Base-by-base conservation (phyloP, 2,329 filamentous ascomycete species). In the Teratosphaeria zuluensis region DNA sequence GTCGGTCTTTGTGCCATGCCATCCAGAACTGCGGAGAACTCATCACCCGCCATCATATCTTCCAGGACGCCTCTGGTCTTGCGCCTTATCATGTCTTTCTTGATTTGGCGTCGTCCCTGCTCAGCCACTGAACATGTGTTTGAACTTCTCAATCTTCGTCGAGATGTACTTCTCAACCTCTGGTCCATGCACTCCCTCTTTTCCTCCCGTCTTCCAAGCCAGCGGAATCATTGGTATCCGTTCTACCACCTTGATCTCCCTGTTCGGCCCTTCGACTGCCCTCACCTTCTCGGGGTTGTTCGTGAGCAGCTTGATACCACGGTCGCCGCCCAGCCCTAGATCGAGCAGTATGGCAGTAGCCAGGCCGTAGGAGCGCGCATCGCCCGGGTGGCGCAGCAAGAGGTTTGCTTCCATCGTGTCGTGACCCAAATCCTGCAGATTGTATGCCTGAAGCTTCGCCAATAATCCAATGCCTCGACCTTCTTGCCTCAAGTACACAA, bases 201-300 rank as follows among this genome's bases (percentile, higher is more conserved):
- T 84, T 4, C 84, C 83, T 1, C 89, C 90, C 8, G 81, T 83
- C 70, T 89, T 89, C 94, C 94, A 99, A 9, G 90, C 92, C 61
- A 97, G 72, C 2, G 94, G 94, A 59, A 99, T 86, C 94, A 99
- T 99, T 1, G 92, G 87, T 12, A 99, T 92, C 53, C 94, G 78
- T 75, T 97, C 92, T 64, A 82, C 89, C 1, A 99, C 94, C 8
- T 88, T 81, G 12, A 99, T 81, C 75, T 99, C 92, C 11, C 91
- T 79, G 64, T 89, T 89, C 0, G 92, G 92, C 0, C 94, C 94
- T 73, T 99, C 94, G 0, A 99, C 89, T 0, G 94, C 94, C 16
- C 90, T 81, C 51, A 99, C 89, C 78, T 99, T 99, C 67, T 99
- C 94, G 0, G 94, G 94, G 68, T 99, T 99, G 73, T 99, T 99